Evolutionary conservation across 345 rosid species (phyloP).

Genomic region (Eucalyptus urophylla): DNA sequence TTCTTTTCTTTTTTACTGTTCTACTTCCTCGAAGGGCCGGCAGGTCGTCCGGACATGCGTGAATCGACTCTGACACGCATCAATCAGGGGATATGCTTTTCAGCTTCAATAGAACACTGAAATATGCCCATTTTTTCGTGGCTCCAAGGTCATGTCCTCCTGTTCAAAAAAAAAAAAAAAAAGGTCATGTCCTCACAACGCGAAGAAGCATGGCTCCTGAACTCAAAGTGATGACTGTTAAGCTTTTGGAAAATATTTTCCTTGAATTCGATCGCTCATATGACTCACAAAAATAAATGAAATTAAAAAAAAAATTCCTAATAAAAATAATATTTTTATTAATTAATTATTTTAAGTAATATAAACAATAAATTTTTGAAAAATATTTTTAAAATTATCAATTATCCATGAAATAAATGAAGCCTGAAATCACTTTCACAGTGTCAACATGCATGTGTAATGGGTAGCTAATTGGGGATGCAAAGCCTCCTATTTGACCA

Average conservation of each 20-base stretch:
- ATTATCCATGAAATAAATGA: too few relatives aligned
- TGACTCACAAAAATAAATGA: too few relatives aligned
- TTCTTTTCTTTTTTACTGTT: too few relatives aligned
- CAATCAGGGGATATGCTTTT: background rate
- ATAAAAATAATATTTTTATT: too few relatives aligned
- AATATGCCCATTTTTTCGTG: background rate
- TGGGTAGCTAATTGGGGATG: background rate
- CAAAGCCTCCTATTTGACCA: background rate
- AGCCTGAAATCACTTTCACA: background rate
- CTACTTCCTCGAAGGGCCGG: background rate
- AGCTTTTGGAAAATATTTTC: background rate
- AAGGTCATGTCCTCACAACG: background rate
- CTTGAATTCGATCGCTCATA: background rate
- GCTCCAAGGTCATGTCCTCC: background rate
- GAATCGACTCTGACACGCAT: background rate
- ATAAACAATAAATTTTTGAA: too few relatives aligned
- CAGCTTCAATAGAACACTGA: background rate
- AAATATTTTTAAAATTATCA: too few relatives aligned
- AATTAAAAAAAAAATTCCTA: accelerated
- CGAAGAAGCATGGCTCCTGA: background rate
- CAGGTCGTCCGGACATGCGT: background rate
- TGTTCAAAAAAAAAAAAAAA: too few relatives aligned
- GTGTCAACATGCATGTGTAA: background rate
- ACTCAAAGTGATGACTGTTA: background rate
- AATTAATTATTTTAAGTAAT: too few relatives aligned